Percentiles rank a stretch among this genome's conserved stretches.
Conservation (phyloP, 371 early-diverging fungal species). For the Mucor circinelloides region DNA sequence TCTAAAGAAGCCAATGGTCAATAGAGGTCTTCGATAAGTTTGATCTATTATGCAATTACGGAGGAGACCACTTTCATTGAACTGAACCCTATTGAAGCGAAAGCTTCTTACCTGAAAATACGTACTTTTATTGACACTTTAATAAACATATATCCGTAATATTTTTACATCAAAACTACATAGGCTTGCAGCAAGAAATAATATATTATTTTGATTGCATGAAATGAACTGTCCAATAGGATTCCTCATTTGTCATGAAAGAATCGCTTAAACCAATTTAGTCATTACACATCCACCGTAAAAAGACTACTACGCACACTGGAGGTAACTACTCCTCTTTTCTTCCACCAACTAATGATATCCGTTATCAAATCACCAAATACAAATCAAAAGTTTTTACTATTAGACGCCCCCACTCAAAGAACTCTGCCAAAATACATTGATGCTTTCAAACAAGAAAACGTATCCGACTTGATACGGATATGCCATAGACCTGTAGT, state of each 20-base stretch:
- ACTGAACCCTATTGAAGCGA: too few species aligned
- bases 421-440: conserved; percentile 49
- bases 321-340: not conserved
- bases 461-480: conserved; percentile 57
- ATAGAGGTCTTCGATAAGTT: conserved; percentile 14
- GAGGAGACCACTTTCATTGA: not conserved
- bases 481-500: conserved; percentile 47
- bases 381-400: conserved; percentile 49
- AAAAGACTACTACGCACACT: not conserved
- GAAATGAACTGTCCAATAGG: not conserved
- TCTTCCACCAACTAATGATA: conserved; percentile 14
- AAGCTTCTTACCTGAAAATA: too few species aligned
- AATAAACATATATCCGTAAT: not conserved
- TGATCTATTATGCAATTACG: not conserved
- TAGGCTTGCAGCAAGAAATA: too few species aligned
- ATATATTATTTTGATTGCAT: not conserved
- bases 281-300: not conserved
- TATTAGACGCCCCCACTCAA: conserved; percentile 67
- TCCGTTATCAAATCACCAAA: conserved; percentile 30
- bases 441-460: conserved; percentile 48
- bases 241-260: not conserved
- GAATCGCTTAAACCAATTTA: too few species aligned
- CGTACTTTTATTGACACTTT: not conserved
- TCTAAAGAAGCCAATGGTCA: not conserved
- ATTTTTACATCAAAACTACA: not conserved